Percentiles rank a stretch among this genome's conserved stretches.
Conservation (phyloP, 106 monocot genomes). For the Iris macrosiphon region DNA sequence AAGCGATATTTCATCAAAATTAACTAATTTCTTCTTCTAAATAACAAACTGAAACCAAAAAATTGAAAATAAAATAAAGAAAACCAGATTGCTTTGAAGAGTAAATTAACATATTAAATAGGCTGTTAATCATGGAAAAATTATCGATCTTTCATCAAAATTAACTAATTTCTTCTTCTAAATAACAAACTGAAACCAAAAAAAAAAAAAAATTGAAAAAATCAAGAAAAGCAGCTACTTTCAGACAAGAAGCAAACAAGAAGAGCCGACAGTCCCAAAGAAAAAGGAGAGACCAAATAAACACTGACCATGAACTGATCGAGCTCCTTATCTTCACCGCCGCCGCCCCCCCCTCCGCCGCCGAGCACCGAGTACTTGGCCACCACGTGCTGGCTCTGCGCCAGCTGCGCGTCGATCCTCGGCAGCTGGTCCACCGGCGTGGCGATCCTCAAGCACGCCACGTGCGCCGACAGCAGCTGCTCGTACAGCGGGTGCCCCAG, state of each 20-base stretch:
- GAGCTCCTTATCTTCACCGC: slow-evolving; percentile 65
- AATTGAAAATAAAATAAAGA: not conserved
- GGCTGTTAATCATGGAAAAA: too few species aligned
- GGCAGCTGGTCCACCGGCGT: slow-evolving; percentile 97
- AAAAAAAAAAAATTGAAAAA: too few species aligned
- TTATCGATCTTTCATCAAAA: too few species aligned
- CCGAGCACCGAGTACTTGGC: slow-evolving; percentile 66
- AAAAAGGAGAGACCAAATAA: not conserved
- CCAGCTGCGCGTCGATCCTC: slow-evolving; percentile 89
- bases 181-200: too few species aligned
- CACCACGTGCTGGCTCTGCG: slow-evolving; percentile 75
- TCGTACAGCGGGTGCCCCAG: slow-evolving; percentile 82
- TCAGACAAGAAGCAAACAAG: too few species aligned
- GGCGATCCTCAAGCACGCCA: slow-evolving; percentile 80
- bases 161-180: too few species aligned
- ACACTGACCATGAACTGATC: slow-evolving; percentile 83
- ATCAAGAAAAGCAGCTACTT: too few species aligned
- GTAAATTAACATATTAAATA: too few species aligned
- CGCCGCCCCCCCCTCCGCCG: slow-evolving; percentile 13
- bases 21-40: too few species aligned
- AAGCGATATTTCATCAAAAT: too few species aligned
- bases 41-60: too few species aligned
- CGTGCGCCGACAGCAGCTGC: slow-evolving; percentile 88
- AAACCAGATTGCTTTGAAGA: not conserved
- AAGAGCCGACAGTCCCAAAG: not conserved